Evolutionary conservation across 306 rosid genomes (phyloP).

Genomic region (Dalbergia cochinchinensis): DNA sequence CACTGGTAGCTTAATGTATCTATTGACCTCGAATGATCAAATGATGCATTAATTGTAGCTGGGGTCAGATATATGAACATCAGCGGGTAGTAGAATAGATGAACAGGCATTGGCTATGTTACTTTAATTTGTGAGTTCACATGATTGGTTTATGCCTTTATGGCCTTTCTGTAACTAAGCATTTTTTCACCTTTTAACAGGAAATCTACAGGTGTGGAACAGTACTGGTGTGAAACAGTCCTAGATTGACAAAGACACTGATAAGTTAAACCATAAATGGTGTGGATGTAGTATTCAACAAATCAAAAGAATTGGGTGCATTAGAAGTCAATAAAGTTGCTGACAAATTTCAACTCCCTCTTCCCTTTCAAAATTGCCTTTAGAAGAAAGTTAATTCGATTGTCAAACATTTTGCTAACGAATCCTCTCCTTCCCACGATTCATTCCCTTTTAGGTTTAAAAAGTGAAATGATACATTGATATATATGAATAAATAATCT

Average conservation of each 20-base stretch:
- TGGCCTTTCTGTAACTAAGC: slow-evolving; percentile 29
- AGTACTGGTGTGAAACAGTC: neutral
- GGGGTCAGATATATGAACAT: neutral
- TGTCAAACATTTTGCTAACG: slow-evolving; percentile 52
- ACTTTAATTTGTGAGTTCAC: slow-evolving; percentile 6
- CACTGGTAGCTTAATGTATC: neutral
- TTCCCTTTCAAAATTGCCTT: slow-evolving; percentile 31
- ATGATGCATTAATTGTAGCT: neutral
- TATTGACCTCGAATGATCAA: neutral
- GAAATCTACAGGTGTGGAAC: neutral
- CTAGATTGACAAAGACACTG: slow-evolving; percentile 26
- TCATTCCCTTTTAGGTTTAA: slow-evolving; percentile 31
- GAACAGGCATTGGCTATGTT: slow-evolving; percentile 3
- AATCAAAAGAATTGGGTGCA: slow-evolving; percentile 27
- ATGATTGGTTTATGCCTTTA: slow-evolving; percentile 2
- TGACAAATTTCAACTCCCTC: slow-evolving; percentile 46
- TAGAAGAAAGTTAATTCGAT: slow-evolving; percentile 29
- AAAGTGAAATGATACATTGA: slow-evolving; percentile 29
- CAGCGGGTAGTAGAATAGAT: neutral
- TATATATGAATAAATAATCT: neutral
- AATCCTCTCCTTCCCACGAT: slow-evolving; percentile 1
- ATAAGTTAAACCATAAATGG: slow-evolving; percentile 28
- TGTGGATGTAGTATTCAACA: slow-evolving; percentile 26
- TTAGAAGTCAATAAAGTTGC: slow-evolving; percentile 53
- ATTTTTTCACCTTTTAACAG: slow-evolving; percentile 1